Percentiles rank a stretch among this genome's conserved stretches.
These are phyloP conservation scores for Leccinum longicurvipes DNA, from an alignment of 768 basidiomycete genomes.

Conservation along the genomic window DNA sequence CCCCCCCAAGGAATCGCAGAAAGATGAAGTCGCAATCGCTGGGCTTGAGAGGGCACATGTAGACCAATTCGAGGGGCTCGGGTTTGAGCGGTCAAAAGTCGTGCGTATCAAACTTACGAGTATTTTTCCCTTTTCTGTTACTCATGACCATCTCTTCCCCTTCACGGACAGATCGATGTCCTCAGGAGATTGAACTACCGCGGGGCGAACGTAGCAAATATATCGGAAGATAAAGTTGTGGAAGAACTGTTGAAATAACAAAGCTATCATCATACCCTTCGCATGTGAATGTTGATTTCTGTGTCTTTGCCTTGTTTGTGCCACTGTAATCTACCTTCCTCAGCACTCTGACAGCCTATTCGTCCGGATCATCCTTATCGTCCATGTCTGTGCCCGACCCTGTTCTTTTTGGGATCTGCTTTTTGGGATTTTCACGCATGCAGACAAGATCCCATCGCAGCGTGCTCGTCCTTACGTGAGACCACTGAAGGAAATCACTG, in stretches of 20 bases:
- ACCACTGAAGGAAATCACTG: constrained; percentile 1
- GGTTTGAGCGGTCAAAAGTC: constrained; percentile 81
- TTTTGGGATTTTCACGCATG: constrained; percentile 5
- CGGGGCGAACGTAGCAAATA: constrained; percentile 73
- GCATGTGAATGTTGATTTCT: constrained; percentile 22
- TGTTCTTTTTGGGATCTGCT: neutral
- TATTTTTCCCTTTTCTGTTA: neutral
- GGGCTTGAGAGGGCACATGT: constrained; percentile 84
- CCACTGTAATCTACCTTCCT: constrained; percentile 24
- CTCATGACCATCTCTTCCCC: neutral
- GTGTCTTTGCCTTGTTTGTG: constrained; percentile 25
- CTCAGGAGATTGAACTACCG: constrained; percentile 86
- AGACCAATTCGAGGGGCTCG: constrained; percentile 76
- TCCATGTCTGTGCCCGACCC: constrained; percentile 7
- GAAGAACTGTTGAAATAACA: constrained; percentile 76
- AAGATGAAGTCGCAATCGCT: constrained; percentile 60
- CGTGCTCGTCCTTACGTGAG: constrained; percentile 5
- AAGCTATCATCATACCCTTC: constrained; percentile 23
- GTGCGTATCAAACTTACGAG: constrained; percentile 46
- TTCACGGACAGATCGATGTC: constrained; percentile 68
- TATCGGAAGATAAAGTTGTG: constrained; percentile 78
- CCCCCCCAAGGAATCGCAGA: constrained; percentile 29
- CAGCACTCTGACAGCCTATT: constrained; percentile 14
- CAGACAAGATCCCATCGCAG: constrained; percentile 6
- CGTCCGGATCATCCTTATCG: constrained; percentile 15